Percentiles rank a stretch among this genome's conserved stretches.
Conservation (phyloP, 2,329 filamentous ascomycete genomes). For the Intubia oerlemansii region DNA sequence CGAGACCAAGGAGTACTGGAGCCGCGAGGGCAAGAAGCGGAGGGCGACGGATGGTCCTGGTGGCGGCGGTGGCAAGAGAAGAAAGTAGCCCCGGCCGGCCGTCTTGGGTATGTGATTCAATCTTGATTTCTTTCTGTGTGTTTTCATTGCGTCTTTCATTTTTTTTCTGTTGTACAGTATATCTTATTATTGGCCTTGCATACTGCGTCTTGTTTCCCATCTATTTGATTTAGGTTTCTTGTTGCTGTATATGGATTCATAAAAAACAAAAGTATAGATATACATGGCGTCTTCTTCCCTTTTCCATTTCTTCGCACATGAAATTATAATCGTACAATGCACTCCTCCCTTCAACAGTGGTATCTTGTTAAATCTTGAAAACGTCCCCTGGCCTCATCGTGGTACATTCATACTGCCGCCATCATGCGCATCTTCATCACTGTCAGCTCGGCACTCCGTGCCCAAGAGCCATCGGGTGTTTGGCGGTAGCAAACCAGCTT, state of each 20-base stretch:
- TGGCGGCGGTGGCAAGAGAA: constrained; percentile 10
- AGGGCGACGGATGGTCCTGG: constrained; percentile 18
- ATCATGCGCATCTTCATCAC: constrained; percentile 35
- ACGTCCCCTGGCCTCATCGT: too few relatives aligned
- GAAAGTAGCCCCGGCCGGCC: too few relatives aligned
- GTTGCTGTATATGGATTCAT: too few relatives aligned
- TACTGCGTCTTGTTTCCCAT: too few relatives aligned
- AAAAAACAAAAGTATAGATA: too few relatives aligned
- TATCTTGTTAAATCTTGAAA: too few relatives aligned
- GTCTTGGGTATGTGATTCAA: neutral
- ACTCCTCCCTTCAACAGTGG: too few relatives aligned
- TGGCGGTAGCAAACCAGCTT: constrained; percentile 40
- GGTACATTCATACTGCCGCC: too few relatives aligned
- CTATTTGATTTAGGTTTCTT: too few relatives aligned
- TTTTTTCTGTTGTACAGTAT: neutral
- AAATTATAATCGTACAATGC: too few relatives aligned
- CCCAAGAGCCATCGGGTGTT: constrained; percentile 33
- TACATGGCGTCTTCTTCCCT: constrained; percentile 1
- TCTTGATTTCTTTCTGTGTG: neutral
- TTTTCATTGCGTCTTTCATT: neutral
- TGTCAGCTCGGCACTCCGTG: constrained; percentile 35
- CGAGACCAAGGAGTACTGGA: constrained; percentile 86
- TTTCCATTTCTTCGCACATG: too few relatives aligned
- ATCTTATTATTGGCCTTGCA: neutral
- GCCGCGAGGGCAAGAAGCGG: constrained; percentile 61